These are phyloP conservation scores for Fusarium heterosporum DNA, from an alignment of 2,329 filamentous ascomycete genomes.

Conservation along the genomic window DNA sequence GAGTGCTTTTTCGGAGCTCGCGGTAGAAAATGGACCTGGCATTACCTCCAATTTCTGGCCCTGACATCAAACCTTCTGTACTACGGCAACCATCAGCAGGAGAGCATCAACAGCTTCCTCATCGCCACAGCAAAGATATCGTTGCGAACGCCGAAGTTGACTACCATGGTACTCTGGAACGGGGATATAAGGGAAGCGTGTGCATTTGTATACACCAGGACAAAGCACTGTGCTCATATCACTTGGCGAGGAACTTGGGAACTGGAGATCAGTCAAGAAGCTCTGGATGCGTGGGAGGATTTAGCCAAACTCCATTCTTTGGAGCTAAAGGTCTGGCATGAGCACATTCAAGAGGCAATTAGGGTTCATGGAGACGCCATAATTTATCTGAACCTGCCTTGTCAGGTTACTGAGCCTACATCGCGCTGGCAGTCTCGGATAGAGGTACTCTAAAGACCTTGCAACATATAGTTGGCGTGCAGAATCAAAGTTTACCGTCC, in stretches of 20 bases:
- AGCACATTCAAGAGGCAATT: background rate
- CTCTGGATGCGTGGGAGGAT: background rate
- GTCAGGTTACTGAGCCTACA: conserved; percentile 7
- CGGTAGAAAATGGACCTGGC: background rate
- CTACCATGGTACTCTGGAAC: conserved; percentile 8
- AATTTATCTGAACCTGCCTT: conserved; percentile 9
- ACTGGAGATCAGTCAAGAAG: background rate
- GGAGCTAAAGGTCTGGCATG: background rate
- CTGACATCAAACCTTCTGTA: background rate
- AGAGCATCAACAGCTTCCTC: background rate
- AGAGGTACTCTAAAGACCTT: background rate
- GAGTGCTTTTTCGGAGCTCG: background rate
- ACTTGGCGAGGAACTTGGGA: conserved; percentile 13
- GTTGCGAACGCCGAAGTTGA: conserved; percentile 4
- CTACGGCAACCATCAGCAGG: fast-evolving
- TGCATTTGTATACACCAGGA: conserved; percentile 4
- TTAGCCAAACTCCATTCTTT: background rate
- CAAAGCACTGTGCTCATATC: background rate
- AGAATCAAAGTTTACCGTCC: too few species aligned
- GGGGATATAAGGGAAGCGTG: background rate
- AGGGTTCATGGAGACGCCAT: conserved; percentile 12
- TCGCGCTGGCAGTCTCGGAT: conserved; percentile 15
- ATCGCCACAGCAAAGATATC: background rate
- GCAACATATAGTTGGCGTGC: too few species aligned
- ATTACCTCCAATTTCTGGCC: background rate